phyloP scores from a whole-genome alignment of 1,284 basidiomycete species.

The Cryptococcus sp. region DNA sequence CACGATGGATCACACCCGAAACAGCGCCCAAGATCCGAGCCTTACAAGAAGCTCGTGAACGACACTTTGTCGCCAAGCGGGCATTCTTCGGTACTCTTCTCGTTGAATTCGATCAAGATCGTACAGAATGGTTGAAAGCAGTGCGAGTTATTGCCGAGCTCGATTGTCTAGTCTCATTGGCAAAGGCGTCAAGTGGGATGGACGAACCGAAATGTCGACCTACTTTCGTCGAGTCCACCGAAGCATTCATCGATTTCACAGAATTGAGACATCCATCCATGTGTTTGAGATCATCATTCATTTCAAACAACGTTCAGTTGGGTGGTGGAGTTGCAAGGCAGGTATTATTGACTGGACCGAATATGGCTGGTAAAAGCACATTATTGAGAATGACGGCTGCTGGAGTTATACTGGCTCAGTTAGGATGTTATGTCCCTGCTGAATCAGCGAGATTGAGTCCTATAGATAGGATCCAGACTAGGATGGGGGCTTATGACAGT shows the following conservation, averaged over 20 bases:
- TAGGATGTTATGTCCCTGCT: constrained; percentile 97
- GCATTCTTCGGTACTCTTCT: constrained; percentile 76
- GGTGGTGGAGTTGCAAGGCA: constrained; percentile 50
- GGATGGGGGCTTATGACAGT: constrained; percentile 96
- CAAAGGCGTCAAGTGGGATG: constrained; percentile 81
- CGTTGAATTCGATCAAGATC: constrained; percentile 79
- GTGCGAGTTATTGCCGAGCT: constrained; percentile 73
- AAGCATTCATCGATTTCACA: constrained; percentile 73
- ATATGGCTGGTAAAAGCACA: constrained; percentile 71
- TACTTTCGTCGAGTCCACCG: constrained; percentile 67
- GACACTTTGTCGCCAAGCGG: constrained; percentile 69
- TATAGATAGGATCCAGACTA: constrained; percentile 88
- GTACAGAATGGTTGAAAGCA: constrained; percentile 69
- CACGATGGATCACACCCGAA: constrained; percentile 71
- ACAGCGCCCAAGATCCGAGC: constrained; percentile 66
- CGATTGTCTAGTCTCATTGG: constrained; percentile 89
- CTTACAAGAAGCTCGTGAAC: constrained; percentile 89
- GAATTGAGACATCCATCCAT: constrained; percentile 83
- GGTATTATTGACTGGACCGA: constrained; percentile 90
- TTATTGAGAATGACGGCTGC: constrained; percentile 93
- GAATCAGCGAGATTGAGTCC: constrained; percentile 74
- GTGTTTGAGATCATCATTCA: constrained; percentile 71
- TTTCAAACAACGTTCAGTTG: constrained; percentile 87
- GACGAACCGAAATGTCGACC: constrained; percentile 92
- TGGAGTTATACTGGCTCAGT: constrained; percentile 91